These are phyloP conservation scores for Westerdykella sp. DNA, from an alignment of 2,329 filamentous ascomycete species.

Conservation along the genomic window DNA sequence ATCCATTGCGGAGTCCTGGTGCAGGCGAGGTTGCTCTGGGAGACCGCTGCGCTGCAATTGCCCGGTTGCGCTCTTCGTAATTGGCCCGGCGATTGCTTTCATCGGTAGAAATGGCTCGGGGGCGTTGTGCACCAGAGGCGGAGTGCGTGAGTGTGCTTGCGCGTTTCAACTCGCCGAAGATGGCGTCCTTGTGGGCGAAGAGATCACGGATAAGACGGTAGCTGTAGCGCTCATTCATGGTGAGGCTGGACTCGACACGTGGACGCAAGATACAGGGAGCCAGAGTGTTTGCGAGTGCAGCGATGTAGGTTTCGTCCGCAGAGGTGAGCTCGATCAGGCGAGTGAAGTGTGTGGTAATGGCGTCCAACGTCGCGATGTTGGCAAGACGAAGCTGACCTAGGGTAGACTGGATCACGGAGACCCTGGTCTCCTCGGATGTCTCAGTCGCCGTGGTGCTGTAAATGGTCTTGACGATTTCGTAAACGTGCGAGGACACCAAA, in stretches of 20 bases:
- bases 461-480: constrained; percentile 97
- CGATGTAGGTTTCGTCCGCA: constrained; percentile 79
- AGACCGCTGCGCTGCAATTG: constrained; percentile 59
- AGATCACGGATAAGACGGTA: constrained; percentile 87
- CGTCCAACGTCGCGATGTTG: constrained; percentile 98
- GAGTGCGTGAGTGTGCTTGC: constrained; percentile 64
- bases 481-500: constrained; percentile 95
- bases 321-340: constrained; percentile 94
- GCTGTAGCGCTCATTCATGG: constrained; percentile 90
- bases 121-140: constrained; percentile 54
- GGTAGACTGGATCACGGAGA: constrained; percentile 91
- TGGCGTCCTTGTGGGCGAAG: constrained; percentile 87
- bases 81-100: constrained; percentile 91
- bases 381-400: constrained; percentile 89
- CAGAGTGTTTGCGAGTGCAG: constrained; percentile 65
- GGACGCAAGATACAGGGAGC: constrained; percentile 85
- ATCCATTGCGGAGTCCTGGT: constrained; percentile 44
- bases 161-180: constrained; percentile 94
- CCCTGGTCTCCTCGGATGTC: constrained; percentile 62
- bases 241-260: constrained; percentile 78
- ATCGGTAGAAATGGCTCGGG: constrained; percentile 86
- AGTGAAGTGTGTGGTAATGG: constrained; percentile 96
- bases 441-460: constrained; percentile 76
- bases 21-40: constrained; percentile 68
- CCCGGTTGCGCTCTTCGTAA: constrained; percentile 87